A percentile compares a stretch with the other conserved stretches of the same genome.
Conservation (phyloP, 306 rosid genomes). For the Lithocarpus polystachyus region DNA sequence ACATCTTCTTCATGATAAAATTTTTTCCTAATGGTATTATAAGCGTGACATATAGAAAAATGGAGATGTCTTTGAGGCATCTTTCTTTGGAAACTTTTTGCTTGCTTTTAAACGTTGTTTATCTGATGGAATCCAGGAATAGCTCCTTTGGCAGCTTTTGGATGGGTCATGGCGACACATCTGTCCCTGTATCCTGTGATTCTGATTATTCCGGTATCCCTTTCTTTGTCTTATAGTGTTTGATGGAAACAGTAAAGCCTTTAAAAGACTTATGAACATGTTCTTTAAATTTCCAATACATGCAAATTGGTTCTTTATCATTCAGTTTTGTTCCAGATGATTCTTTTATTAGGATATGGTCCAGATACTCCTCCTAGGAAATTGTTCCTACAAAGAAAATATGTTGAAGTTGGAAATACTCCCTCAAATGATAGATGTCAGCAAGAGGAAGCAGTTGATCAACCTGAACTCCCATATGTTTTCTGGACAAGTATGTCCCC, state of each 20-base stretch:
- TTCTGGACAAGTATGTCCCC: no score
- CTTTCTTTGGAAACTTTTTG: conserved; percentile 17
- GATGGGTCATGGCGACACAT: conserved; percentile 95
- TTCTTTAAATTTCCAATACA: neutral
- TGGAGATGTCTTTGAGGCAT: conserved; percentile 9
- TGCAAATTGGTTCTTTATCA: neutral
- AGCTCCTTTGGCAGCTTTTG: conserved; percentile 85
- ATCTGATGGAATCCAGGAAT: conserved; percentile 51
- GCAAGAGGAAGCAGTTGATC: conserved; percentile 38
- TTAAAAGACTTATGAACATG: neutral
- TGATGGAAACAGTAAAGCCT: neutral
- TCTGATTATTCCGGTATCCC: conserved; percentile 76
- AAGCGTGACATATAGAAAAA: neutral
- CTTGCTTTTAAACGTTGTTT: conserved; percentile 28
- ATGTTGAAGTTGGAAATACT: conserved; percentile 33
- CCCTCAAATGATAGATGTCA: conserved; percentile 36
- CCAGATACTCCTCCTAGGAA: conserved; percentile 88
- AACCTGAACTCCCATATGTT: conserved; percentile 22
- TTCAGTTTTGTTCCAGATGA: conserved; percentile 47
- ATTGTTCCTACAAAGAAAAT: conserved; percentile 42
- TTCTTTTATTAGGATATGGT: conserved; percentile 77
- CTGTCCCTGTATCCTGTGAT: conserved; percentile 82
- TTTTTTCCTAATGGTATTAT: neutral
- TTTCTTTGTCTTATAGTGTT: conserved; percentile 14
- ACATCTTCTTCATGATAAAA: neutral